These are phyloP conservation scores for Escallonia rubra DNA, from an alignment of 129 eudicot genomes.

Conservation along the genomic window DNA sequence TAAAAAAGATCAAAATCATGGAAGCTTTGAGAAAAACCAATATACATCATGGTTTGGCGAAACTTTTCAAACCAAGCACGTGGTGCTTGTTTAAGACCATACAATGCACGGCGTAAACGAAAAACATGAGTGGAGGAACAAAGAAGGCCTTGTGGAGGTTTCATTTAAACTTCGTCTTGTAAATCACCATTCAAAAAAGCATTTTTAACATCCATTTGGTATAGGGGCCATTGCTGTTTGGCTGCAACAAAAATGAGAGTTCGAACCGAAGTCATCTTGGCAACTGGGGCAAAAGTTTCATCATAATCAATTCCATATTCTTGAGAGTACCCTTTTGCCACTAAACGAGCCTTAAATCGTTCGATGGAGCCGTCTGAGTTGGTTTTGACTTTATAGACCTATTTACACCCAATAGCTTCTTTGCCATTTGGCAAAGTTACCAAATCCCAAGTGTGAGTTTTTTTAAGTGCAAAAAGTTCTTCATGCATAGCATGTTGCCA, in stretches of 20 bases:
- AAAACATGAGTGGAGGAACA: neutral
- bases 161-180: neutral
- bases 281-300: neutral
- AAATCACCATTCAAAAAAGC: neutral
- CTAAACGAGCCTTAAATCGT: neutral
- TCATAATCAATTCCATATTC: constrained; percentile 4
- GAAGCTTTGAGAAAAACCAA: neutral
- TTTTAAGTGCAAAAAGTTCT: neutral
- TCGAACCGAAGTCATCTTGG: neutral
- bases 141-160: neutral
- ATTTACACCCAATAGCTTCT: neutral
- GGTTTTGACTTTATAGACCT: neutral
- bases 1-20: neutral
- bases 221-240: neutral
- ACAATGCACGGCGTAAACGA: neutral
- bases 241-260: neutral
- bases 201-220: neutral
- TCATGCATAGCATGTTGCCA: constrained; percentile 1
- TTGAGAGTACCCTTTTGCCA: neutral
- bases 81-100: neutral
- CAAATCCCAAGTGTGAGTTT: neutral
- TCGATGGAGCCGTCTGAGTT: neutral
- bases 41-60: neutral
- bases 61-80: constrained; percentile 1
- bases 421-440: neutral